Evolutionary conservation across 495 filamentous ascomycete species (phyloP), one percentile per base, ranked within the genome.

Genomic region (Neurospora africana): DNA sequence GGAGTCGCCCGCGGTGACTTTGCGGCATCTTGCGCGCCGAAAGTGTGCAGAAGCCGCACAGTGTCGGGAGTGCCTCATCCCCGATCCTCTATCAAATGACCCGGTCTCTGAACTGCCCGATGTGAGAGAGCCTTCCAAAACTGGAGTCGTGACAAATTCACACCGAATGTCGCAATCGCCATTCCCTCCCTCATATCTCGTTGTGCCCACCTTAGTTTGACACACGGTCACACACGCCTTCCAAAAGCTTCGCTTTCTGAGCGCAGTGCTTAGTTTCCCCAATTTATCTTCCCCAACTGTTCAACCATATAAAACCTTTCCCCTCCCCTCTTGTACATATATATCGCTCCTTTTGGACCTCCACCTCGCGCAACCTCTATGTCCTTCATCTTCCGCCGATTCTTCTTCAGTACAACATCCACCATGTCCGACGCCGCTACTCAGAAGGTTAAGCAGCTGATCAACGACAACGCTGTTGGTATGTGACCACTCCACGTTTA

Each of bases 381-480:
- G 85, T 92, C 85, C 81, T 88, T 95, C 83, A 86, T 97, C 81
- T 85, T 89, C 75, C 85, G 90, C 76, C 85, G 97, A 81, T 93
- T 97, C 84, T 86, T 85, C 81, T 86, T 86, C 73, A 85, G 87
- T 78, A 80, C 85, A 74, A 83, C 84, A 71, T 84, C 92, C 75
- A 84, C 86, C 78, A 87, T 80, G 76, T 94, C 94, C 91, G 91
- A 93, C 77, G 89, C 91, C 82, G 93, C 94, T 73, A 94, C 92
- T 83, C 87, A 87, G 72, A 95, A 95, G 81, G 94, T 92, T 65
- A 90, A 97, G 82, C 78, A 77, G 73, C 89, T 98, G 82, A 97
- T 99, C 78, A 88, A 97, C 79, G 91, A 97, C 75, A 95, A 98
- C 83, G 86, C 89, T 73, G 95, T 98, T 78, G 90, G 92, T 94